Conservation (phyloP, 768 basidiomycete species). For the Postia placenta region DNA sequence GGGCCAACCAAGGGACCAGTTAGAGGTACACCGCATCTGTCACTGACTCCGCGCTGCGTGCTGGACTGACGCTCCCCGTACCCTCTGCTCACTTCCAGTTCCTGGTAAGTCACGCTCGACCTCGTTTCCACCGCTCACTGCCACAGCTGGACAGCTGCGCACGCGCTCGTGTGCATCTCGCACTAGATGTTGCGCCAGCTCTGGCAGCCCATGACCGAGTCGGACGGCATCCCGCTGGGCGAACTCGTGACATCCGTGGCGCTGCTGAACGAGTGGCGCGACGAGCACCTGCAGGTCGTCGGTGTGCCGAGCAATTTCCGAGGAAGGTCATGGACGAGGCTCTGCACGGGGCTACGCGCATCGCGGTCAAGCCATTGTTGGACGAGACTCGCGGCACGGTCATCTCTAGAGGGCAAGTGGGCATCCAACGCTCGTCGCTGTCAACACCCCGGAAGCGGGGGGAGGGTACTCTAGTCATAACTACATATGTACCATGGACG, state of each 20-base stretch:
- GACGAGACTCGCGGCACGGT: no score
- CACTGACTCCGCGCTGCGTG: background rate
- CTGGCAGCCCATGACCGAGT: conserved; percentile 73
- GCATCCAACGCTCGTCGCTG: no score
- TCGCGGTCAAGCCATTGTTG: no score
- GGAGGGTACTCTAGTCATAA: no score
- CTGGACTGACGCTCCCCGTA: background rate
- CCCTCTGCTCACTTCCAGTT: background rate
- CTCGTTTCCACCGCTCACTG: conserved; percentile 85
- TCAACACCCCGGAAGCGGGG: no score
- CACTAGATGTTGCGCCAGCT: conserved; percentile 77
- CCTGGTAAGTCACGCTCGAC: conserved; percentile 4
- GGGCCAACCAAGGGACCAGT: conserved; percentile 64
- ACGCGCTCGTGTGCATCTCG: conserved; percentile 77
- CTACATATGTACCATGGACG: no score
- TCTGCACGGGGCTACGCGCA: conserved; percentile 77
- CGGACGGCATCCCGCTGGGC: conserved; percentile 70
- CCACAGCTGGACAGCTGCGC: no score
- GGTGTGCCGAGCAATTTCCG: conserved; percentile 83
- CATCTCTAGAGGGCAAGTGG: no score
- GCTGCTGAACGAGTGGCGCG: conserved; percentile 66
- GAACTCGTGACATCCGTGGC: conserved; percentile 51
- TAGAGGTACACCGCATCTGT: conserved; percentile 49
- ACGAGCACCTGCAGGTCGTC: conserved; percentile 66
- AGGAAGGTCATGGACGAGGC: conserved; percentile 76